A percentile compares a stretch with the other conserved stretches of the same genome.
These are phyloP conservation scores for Carallia pectinifolia DNA, from an alignment of 345 rosid genomes.

Conservation along the genomic window DNA sequence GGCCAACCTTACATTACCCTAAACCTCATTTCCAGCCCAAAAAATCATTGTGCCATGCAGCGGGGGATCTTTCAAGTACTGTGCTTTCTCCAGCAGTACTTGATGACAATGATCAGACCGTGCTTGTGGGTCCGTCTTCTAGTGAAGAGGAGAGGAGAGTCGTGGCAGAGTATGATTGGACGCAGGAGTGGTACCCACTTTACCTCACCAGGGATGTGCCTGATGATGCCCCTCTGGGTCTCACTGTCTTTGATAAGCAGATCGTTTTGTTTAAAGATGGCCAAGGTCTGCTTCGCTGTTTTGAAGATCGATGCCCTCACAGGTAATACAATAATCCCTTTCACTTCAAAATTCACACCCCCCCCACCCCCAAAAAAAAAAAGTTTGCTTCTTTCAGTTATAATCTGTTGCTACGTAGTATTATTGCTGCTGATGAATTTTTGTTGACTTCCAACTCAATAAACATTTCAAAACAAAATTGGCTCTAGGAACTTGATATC, in stretches of 20 bases:
- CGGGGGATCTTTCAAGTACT: slow-evolving; percentile 26
- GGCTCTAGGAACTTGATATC: too few relatives aligned
- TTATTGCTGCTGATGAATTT: too few relatives aligned
- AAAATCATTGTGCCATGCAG: slow-evolving; percentile 27
- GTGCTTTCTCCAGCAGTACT: slow-evolving; percentile 4
- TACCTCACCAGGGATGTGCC: slow-evolving; percentile 78
- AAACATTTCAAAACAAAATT: too few relatives aligned
- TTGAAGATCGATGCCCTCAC: slow-evolving; percentile 92
- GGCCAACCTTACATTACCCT: neutral
- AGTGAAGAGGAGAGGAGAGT: slow-evolving; percentile 44
- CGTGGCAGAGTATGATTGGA: slow-evolving; percentile 75
- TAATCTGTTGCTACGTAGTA: too few relatives aligned
- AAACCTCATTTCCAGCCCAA: neutral
- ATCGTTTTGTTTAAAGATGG: slow-evolving; percentile 80
- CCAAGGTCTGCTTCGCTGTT: slow-evolving; percentile 54
- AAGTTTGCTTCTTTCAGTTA: too few relatives aligned
- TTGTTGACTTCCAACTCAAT: too few relatives aligned
- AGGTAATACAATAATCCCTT: slow-evolving; percentile 38
- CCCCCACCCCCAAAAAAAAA: too few relatives aligned
- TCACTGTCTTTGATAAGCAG: slow-evolving; percentile 78
- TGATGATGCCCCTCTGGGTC: slow-evolving; percentile 88
- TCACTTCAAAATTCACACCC: neutral
- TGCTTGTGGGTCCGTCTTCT: slow-evolving; percentile 28
- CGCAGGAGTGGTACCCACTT: slow-evolving; percentile 91
- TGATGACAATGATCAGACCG: slow-evolving; percentile 13